phyloP scores from a whole-genome alignment of 768 basidiomycete genomes.

The Phlebiopsis gigantea region DNA sequence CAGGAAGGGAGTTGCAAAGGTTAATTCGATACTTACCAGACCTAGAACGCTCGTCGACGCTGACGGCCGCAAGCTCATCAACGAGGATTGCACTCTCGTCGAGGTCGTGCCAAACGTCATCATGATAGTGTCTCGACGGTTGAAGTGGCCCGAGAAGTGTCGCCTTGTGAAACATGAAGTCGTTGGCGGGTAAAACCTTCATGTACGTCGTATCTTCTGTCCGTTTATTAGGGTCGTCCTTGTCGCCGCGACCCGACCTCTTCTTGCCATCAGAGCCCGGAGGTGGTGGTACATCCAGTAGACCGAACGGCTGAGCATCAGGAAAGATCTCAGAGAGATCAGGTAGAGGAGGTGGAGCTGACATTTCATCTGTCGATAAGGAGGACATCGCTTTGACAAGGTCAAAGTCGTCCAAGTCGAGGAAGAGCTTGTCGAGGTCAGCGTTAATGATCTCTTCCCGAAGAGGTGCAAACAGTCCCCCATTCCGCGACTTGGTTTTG shows the following conservation, averaged over 20 bases:
- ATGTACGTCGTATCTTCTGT: slow-evolving; percentile 74
- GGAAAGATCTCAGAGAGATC: slow-evolving; percentile 76
- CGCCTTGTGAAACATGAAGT: slow-evolving; percentile 78
- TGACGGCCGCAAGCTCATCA: slow-evolving; percentile 24
- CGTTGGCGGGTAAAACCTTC: slow-evolving; percentile 68
- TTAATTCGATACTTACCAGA: slow-evolving; percentile 38
- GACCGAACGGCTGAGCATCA: slow-evolving; percentile 61
- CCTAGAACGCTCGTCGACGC: slow-evolving; percentile 29
- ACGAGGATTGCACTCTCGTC: slow-evolving; percentile 49
- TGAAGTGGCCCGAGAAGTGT: slow-evolving; percentile 81
- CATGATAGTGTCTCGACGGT: slow-evolving; percentile 70
- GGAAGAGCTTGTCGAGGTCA: slow-evolving; percentile 42
- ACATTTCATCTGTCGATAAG: slow-evolving; percentile 24
- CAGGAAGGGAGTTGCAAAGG: slow-evolving; percentile 33
- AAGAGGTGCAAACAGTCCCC: slow-evolving; percentile 43
- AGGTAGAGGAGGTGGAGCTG: slow-evolving; percentile 27
- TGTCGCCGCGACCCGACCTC: slow-evolving; percentile 50
- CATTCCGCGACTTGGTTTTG: slow-evolving; percentile 34
- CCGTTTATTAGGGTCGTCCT: slow-evolving; percentile 70
- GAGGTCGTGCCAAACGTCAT: slow-evolving; percentile 57
- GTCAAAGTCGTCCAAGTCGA: slow-evolving; percentile 46
- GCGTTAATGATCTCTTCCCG: slow-evolving; percentile 51
- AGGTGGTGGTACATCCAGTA: slow-evolving; percentile 42
- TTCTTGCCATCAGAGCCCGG: slow-evolving; percentile 40
- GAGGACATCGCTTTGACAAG: slow-evolving; percentile 23